These are phyloP conservation scores for Huntiella decipiens DNA, from an alignment of 2,329 filamentous ascomycete genomes.

Conservation along the genomic window DNA sequence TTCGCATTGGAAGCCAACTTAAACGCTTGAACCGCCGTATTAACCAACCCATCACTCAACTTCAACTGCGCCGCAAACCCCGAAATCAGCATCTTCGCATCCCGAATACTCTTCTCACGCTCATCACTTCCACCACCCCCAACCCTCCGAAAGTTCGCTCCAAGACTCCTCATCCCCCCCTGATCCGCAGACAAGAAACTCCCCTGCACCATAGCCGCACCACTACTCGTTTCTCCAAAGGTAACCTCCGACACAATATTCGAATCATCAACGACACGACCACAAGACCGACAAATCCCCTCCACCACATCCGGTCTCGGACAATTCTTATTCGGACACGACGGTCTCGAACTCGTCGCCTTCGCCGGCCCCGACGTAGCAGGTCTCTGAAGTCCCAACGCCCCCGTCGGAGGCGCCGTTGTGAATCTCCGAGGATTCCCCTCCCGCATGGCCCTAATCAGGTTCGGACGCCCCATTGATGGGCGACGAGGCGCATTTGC, in stretches of 20 bases:
- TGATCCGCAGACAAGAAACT: slow-evolving; percentile 75
- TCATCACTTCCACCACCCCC: slow-evolving; percentile 32
- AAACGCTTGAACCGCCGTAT: slow-evolving; percentile 52
- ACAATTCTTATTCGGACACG: slow-evolving; percentile 41
- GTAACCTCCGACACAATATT: slow-evolving; percentile 85
- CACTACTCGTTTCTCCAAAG: slow-evolving; percentile 73
- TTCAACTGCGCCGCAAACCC: slow-evolving; percentile 41
- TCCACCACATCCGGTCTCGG: slow-evolving; percentile 42
- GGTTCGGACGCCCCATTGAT: slow-evolving; percentile 21
- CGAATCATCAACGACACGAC: slow-evolving; percentile 63
- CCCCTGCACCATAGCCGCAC: slow-evolving; percentile 79
- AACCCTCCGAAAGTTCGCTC: slow-evolving; percentile 40
- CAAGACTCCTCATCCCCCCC: slow-evolving; percentile 51
- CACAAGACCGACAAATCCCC: slow-evolving; percentile 64
- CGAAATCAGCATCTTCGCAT: slow-evolving; percentile 38
- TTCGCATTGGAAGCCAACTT: slow-evolving; percentile 56
- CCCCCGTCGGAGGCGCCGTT: too few species aligned
- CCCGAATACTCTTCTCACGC: slow-evolving; percentile 39
- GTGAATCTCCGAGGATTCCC: too few species aligned
- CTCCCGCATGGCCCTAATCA: slow-evolving; percentile 32
- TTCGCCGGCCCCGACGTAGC: too few species aligned
- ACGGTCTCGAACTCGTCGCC: slow-evolving; percentile 9
- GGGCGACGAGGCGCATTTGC: slow-evolving; percentile 16
- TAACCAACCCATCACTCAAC: slow-evolving; percentile 42
- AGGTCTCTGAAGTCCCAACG: too few species aligned